phyloP scores from a whole-genome alignment of 805 yeast genomes.

The Saturnispora gosingensis region DNA sequence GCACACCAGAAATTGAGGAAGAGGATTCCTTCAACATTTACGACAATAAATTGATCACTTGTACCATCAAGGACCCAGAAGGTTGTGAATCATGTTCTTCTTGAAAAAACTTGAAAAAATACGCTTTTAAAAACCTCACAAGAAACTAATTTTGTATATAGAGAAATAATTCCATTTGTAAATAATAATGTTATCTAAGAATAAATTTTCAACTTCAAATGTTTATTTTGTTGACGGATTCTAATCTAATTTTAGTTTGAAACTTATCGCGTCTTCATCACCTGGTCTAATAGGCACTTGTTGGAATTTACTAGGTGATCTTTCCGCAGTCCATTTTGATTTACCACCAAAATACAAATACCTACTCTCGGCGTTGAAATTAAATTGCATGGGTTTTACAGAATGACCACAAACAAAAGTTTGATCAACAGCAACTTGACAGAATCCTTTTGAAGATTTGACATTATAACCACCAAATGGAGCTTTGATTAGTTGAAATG shows the following conservation, averaged over 20 bases:
- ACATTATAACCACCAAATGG: constrained; percentile 68
- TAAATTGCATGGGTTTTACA: constrained; percentile 46
- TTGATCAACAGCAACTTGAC: constrained; percentile 38
- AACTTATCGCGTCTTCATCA: constrained; percentile 23
- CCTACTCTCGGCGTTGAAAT: constrained; percentile 36
- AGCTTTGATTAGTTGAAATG: constrained; percentile 47
- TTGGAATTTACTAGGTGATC: constrained; percentile 33
- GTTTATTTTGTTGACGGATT: neutral
- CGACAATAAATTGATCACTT: constrained; percentile 15
- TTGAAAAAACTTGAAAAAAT: constrained; percentile 7
- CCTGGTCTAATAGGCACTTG: constrained; percentile 45
- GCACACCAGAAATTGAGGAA: neutral
- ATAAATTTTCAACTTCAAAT: neutral
- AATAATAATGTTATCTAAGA: neutral
- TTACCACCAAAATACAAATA: constrained; percentile 54
- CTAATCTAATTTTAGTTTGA: constrained; percentile 5
- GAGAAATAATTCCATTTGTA: neutral
- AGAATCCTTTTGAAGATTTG: constrained; percentile 63
- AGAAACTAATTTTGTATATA: constrained; percentile 1
- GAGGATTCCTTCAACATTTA: constrained; percentile 9
- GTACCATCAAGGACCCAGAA: constrained; percentile 20
- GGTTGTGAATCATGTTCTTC: constrained; percentile 37
- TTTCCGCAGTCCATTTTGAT: constrained; percentile 48
- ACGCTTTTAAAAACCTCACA: neutral
- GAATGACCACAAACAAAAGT: constrained; percentile 25